Evolutionary conservation across 495 filamentous ascomycete species (phyloP).

Genomic region (Cladorrhinum samala): DNA sequence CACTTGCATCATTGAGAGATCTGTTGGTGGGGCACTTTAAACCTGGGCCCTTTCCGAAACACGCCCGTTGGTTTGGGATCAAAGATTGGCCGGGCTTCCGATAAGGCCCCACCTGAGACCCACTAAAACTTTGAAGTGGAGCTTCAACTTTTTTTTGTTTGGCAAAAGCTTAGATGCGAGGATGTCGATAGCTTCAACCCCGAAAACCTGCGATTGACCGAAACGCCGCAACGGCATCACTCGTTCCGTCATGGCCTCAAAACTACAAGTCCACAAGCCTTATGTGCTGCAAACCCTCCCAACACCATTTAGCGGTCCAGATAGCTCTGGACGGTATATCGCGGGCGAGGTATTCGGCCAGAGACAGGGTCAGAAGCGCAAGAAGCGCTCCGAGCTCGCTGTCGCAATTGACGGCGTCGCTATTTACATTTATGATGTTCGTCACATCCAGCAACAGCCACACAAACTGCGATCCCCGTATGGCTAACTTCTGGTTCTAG

Average conservation of each 20-base stretch:
- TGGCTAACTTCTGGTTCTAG: slow-evolving; percentile 42
- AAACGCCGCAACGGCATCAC: neutral
- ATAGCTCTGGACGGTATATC: slow-evolving; percentile 50
- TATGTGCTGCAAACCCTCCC: slow-evolving; percentile 63
- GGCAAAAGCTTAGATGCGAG: slow-evolving; percentile 2
- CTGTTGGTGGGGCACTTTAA: slow-evolving; percentile 2
- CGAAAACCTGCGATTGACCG: neutral
- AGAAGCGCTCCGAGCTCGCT: slow-evolving; percentile 77
- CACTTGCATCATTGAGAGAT: slow-evolving; percentile 15
- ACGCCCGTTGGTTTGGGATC: slow-evolving; percentile 17
- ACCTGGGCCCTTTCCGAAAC: too few species aligned
- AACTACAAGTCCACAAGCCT: slow-evolving; percentile 49
- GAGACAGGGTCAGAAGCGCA: slow-evolving; percentile 65
- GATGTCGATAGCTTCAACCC: slow-evolving; percentile 13
- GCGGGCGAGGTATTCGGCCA: slow-evolving; percentile 65
- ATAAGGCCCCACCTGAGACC: slow-evolving; percentile 11
- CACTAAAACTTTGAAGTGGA: slow-evolving; percentile 17
- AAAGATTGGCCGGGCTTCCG: slow-evolving; percentile 21
- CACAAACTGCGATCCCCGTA: neutral
- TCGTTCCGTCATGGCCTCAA: slow-evolving; percentile 40
- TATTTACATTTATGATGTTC: slow-evolving; percentile 88
- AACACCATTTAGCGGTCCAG: slow-evolving; percentile 50
- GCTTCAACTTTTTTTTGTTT: slow-evolving; percentile 22
- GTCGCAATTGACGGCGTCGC: slow-evolving; percentile 87
- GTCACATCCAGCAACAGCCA: slow-evolving; percentile 9